Evolutionary conservation across 78 protist species (phyloP).

Genomic region (Speleostelium caveatum): DNA sequence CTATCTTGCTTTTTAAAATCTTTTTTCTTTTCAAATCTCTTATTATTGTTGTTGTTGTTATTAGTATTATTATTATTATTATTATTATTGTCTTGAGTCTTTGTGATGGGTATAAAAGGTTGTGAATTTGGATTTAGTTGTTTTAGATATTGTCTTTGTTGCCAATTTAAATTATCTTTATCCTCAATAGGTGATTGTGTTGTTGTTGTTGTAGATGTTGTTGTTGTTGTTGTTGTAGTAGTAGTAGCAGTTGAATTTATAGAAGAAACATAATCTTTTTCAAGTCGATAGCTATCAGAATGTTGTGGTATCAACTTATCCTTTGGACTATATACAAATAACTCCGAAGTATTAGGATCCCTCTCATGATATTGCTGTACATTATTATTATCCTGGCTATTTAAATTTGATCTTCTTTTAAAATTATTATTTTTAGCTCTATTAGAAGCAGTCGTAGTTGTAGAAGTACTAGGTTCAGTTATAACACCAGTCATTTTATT

Average conservation of each 20-base stretch:
- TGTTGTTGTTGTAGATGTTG: slow-evolving; percentile 3
- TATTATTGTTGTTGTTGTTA: background rate
- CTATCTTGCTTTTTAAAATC: background rate
- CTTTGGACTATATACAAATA: background rate
- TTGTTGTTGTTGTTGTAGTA: background rate
- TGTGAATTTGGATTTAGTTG: slow-evolving; percentile 45
- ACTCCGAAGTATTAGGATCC: background rate
- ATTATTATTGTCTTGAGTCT: background rate
- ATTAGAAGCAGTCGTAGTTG: background rate
- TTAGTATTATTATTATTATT: slow-evolving; percentile 7
- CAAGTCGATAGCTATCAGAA: too few species aligned
- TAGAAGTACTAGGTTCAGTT: background rate
- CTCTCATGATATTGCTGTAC: background rate
- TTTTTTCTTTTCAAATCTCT: background rate
- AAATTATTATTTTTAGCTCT: background rate
- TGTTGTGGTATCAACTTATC: background rate
- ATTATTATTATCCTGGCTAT: background rate
- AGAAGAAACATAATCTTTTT: too few species aligned
- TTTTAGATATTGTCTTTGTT: slow-evolving; percentile 17
- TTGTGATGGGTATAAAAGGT: slow-evolving; percentile 14
- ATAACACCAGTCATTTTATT: background rate
- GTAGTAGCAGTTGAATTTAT: slow-evolving; percentile 1
- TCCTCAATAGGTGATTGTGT: background rate
- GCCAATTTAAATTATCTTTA: slow-evolving; percentile 38
- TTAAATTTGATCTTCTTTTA: background rate